Percentiles rank a stretch among this genome's conserved stretches.
phyloP scores from a whole-genome alignment of 805 yeast genomes.

The Ogataea nonfermentans region DNA sequence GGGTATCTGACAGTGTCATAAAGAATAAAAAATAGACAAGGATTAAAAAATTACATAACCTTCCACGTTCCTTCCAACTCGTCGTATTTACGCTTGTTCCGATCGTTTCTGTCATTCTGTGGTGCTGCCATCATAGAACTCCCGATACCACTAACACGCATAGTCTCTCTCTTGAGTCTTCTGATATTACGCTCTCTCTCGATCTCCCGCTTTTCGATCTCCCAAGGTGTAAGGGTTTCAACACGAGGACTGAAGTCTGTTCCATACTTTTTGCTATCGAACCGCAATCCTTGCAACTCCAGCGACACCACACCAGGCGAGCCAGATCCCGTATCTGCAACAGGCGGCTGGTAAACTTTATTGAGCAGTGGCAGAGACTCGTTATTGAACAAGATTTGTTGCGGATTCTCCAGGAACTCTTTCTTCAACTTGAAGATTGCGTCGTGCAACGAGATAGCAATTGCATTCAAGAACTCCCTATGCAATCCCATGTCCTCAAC shows the following conservation, averaged over 20 bases:
- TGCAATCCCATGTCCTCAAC: constrained; percentile 82
- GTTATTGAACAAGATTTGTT: constrained; percentile 33
- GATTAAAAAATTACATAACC: constrained; percentile 7
- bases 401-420: constrained; percentile 66
- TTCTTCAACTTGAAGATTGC: constrained; percentile 70
- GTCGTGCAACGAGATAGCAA: constrained; percentile 84
- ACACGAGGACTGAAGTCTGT: constrained; percentile 85
- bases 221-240: constrained; percentile 85
- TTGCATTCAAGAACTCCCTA: constrained; percentile 85
- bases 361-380: constrained; percentile 37
- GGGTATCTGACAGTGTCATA: constrained; percentile 3
- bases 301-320: constrained; percentile 14
- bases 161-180: constrained; percentile 88
- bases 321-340: constrained; percentile 14
- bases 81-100: constrained; percentile 32
- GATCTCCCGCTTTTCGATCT: constrained; percentile 90
- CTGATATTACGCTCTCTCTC: constrained; percentile 91
- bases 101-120: constrained; percentile 11
- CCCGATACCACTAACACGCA: constrained; percentile 59
- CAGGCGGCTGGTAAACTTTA: constrained; percentile 31
- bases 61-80: constrained; percentile 38
- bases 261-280: constrained; percentile 74
- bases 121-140: constrained; percentile 16
- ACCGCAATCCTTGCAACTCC: constrained; percentile 51
- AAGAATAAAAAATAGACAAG: background rate